A percentile compares a stretch with the other conserved stretches of the same genome.
These are phyloP conservation scores for Stemphylium beticola DNA, from an alignment of 2,329 filamentous ascomycete genomes.

Conservation along the genomic window DNA sequence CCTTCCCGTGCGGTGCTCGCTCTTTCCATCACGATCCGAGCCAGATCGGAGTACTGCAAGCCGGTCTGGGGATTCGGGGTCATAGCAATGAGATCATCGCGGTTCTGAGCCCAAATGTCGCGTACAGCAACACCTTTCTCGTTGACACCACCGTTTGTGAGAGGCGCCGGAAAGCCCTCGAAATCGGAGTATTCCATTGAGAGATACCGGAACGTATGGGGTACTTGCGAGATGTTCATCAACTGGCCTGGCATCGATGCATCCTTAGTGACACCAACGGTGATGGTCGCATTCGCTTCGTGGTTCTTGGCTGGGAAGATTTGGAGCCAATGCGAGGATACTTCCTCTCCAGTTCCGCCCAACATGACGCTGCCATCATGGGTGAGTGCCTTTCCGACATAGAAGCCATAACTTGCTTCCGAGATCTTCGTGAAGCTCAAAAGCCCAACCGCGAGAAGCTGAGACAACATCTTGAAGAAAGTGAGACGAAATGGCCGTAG, in stretches of 20 bases:
- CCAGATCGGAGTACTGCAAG: slow-evolving; percentile 52
- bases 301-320: slow-evolving; percentile 53
- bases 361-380: slow-evolving; percentile 52
- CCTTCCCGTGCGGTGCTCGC: slow-evolving; percentile 51
- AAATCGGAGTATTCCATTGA: slow-evolving; percentile 51
- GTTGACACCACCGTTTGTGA: slow-evolving; percentile 55
- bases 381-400: slow-evolving; percentile 56
- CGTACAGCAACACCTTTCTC: slow-evolving; percentile 52
- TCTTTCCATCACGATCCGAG: slow-evolving; percentile 51
- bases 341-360: slow-evolving; percentile 57
- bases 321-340: slow-evolving; percentile 57
- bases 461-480: slow-evolving; percentile 9
- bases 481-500: neutral
- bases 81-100: slow-evolving; percentile 50
- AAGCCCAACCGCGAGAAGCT: slow-evolving; percentile 6
- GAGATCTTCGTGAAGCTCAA: slow-evolving; percentile 16
- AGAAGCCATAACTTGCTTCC: slow-evolving; percentile 57
- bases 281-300: slow-evolving; percentile 51
- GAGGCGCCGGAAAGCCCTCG: slow-evolving; percentile 52
- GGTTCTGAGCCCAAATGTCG: slow-evolving; percentile 52
- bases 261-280: slow-evolving; percentile 51
- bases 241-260: slow-evolving; percentile 47
- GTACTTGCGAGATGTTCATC: slow-evolving; percentile 44
- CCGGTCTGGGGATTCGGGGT: slow-evolving; percentile 52
- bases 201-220: slow-evolving; percentile 44